Conservation (phyloP, 495 filamentous ascomycete genomes). For the Hypoxylon rickii region DNA sequence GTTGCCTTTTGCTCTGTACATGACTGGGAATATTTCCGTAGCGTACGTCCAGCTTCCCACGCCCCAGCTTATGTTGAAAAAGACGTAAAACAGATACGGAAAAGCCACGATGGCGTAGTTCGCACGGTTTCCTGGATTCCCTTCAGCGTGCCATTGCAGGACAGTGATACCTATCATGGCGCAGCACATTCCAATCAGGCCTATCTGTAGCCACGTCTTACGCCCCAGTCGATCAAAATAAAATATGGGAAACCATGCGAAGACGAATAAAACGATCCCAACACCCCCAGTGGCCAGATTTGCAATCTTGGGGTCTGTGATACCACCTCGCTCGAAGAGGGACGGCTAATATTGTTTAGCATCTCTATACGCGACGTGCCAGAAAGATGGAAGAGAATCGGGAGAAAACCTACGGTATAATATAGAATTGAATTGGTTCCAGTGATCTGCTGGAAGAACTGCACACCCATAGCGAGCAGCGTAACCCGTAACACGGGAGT, state of each 20-base stretch:
- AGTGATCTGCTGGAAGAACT: conserved; percentile 34
- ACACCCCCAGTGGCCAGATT: conserved; percentile 34
- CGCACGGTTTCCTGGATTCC: conserved; percentile 11
- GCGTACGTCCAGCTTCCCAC: conserved; percentile 40
- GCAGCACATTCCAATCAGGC: conserved; percentile 34
- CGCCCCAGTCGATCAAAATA: conserved; percentile 33
- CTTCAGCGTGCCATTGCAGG: conserved; percentile 32
- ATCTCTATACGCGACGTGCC: no score
- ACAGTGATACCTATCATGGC: conserved; percentile 32
- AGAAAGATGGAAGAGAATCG: no score
- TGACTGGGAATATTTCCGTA: conserved; percentile 36
- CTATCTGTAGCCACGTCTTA: conserved; percentile 35
- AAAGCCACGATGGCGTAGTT: conserved; percentile 39
- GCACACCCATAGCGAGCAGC: conserved; percentile 32
- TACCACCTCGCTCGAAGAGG: conserved; percentile 34
- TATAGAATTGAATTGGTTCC: conserved; percentile 38
- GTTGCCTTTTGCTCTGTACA: conserved; percentile 26
- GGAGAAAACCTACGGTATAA: conserved; percentile 16
- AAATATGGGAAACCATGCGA: conserved; percentile 35
- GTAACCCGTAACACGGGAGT: conserved; percentile 36
- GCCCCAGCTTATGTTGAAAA: conserved; percentile 40
- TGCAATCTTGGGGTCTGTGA: conserved; percentile 27
- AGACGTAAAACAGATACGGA: conserved; percentile 36
- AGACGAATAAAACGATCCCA: conserved; percentile 30
- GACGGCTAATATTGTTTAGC: conserved; percentile 15